Base-by-base conservation (phyloP, 805 yeast genomes). In the Saccharomycopsis guyanensis region DNA sequence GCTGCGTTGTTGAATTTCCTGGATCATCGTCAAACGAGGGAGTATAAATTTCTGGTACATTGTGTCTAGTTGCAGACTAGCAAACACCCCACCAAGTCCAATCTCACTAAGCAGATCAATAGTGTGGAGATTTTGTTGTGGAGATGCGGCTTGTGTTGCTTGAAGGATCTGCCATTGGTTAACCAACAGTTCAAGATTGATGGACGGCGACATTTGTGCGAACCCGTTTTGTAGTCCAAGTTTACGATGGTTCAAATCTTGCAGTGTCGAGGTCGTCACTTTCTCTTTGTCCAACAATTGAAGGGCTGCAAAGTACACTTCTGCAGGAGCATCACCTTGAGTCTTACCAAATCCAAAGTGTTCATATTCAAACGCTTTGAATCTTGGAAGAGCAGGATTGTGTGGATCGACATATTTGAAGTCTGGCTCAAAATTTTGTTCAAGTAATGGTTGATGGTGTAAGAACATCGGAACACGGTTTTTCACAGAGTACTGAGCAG, bases 271-370 rank as follows among this genome's bases (percentile, higher is more conserved):
- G 18, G 37, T 33, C 20, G 19, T 3, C 7, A 46, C 42, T 19
- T 3, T 18, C 18, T 52, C 54, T 23, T 47, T 52, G 4, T 53
- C 48, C 37, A 71, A 56, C 43, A 57, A 69, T 47, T 61, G 64
- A 37, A 58, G 55, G 3, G 69, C 71, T 15, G 64, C 60, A 1
- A 68, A 38, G 36, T 52, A 57, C 0, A 71, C 71, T 4, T 62
- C 56, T 15, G 58, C 46, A 0, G 72, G 61, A 2, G 68, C 63
- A 44, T 57, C 54, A 1, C 73, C 72, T 3, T 58, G 22, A 50
- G 68, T 70, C 44, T 69, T 58, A 1, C 71, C 59, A 20, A 67
- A 47, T 2, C 66, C 53, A 0, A 72, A 62, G 46, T 70, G 72
- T 40, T 56, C 58, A 52, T 63, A 70, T 0, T 65, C 53, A 12